Evolutionary conservation across 2,329 filamentous ascomycete species (phyloP).

Genomic region (Fusarium nygamai): DNA sequence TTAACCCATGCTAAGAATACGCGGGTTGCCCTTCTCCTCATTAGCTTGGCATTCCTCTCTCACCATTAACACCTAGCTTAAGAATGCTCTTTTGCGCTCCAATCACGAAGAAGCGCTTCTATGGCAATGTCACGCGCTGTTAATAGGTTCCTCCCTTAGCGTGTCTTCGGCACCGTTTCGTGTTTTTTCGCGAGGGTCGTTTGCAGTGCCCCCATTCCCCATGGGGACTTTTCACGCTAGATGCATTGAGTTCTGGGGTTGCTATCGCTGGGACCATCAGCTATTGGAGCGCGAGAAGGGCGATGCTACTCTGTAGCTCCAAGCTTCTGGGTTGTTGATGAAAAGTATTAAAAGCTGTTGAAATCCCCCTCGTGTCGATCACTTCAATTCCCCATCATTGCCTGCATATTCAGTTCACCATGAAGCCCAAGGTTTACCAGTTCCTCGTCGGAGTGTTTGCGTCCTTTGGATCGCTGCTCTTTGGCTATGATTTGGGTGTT

Average conservation of each 20-base stretch:
- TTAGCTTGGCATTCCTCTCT: not conserved
- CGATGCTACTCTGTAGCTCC: not conserved
- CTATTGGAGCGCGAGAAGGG: slow-evolving; percentile 2
- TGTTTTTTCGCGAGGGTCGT: not conserved
- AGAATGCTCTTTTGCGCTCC: not conserved
- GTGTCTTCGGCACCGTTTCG: not conserved
- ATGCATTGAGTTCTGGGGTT: not conserved
- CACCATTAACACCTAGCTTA: not conserved
- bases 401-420: not conserved
- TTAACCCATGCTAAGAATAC: not conserved
- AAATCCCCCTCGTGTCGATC: slow-evolving; percentile 1
- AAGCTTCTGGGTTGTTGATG: not conserved
- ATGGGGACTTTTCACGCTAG: slow-evolving; percentile 1
- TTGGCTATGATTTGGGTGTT: slow-evolving; percentile 40
- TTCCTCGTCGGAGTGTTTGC: slow-evolving; percentile 58
- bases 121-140: slow-evolving; percentile 8
- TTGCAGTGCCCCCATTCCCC: not conserved
- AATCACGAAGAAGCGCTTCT: slow-evolving; percentile 10
- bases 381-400: not conserved
- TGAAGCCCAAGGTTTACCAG: slow-evolving; percentile 55
- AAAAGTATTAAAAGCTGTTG: slow-evolving; percentile 6
- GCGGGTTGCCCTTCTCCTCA: slow-evolving; percentile 4
- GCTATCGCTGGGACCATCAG: not conserved
- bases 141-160: not conserved
- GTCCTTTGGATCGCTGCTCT: slow-evolving; percentile 40